Percentiles rank a stretch among this genome's conserved stretches.
Conservation (phyloP, 352 stramenopile species). For the Phytophthora agathidicida region DNA sequence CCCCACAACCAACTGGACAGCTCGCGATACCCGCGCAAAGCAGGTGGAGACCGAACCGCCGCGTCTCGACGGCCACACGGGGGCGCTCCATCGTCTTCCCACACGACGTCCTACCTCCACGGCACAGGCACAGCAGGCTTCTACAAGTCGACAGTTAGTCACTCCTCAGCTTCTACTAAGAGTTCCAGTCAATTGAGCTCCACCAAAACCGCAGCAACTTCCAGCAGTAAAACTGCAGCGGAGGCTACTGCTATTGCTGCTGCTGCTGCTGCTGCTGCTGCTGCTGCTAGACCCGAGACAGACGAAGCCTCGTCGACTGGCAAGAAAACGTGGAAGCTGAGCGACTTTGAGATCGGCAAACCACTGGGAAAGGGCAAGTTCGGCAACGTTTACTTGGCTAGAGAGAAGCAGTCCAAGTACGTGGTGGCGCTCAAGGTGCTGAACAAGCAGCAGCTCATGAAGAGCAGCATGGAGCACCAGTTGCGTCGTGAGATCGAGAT, state of each 20-base stretch:
- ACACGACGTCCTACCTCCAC: constrained; percentile 28
- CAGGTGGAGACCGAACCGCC: constrained; percentile 19
- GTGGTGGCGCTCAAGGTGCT: constrained; percentile 99
- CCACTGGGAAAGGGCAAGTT: constrained; percentile 99
- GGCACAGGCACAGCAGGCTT: constrained; percentile 10
- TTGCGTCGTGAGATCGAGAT: constrained; percentile 99
- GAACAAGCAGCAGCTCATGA: constrained; percentile 97
- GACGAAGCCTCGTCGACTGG: constrained; percentile 8
- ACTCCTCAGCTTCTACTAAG: constrained; percentile 8
- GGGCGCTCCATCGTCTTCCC: constrained; percentile 13
- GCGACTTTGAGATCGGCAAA: constrained; percentile 99
- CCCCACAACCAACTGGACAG: constrained; percentile 36
- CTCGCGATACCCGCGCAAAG: constrained; percentile 38
- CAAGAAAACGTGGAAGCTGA: constrained; percentile 90
- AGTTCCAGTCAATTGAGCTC: not conserved
- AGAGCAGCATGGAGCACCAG: constrained; percentile 98
- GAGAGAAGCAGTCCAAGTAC: constrained; percentile 98
- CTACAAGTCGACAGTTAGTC: constrained; percentile 13
- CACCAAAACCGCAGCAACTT: not conserved
- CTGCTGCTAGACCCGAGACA: constrained; percentile 11
- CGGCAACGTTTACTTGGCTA: constrained; percentile 98
- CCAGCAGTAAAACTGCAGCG: not conserved
- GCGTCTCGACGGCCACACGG: constrained; percentile 23
- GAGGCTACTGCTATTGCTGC: not conserved
- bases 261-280: too few relatives aligned